These are phyloP conservation scores for Rhodomyrtus tomentosa DNA, from an alignment of 345 rosid species.

Conservation along the genomic window DNA sequence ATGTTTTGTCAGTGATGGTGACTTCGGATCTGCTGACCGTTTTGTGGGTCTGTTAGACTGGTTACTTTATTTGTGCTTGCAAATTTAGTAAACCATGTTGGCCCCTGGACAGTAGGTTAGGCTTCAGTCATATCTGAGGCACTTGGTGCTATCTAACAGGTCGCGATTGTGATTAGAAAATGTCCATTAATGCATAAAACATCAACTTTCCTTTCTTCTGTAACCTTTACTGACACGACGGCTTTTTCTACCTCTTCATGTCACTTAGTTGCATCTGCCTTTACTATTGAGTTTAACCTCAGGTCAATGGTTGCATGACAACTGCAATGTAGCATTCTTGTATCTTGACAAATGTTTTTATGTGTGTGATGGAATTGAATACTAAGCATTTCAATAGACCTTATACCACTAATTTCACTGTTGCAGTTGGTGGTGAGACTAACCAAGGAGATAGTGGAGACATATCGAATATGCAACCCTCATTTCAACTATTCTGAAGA, in stretches of 20 bases:
- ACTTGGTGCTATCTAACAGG: not conserved
- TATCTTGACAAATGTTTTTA: not conserved
- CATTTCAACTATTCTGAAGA: constrained; percentile 86
- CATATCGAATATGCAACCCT: constrained; percentile 82
- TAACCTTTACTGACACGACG: not conserved
- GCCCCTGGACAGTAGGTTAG: not conserved
- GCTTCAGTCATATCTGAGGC: not conserved
- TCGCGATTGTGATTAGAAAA: not conserved
- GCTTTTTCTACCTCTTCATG: not conserved
- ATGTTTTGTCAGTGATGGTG: not conserved
- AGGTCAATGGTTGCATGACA: not conserved
- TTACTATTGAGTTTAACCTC: not conserved
- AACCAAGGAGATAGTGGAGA: constrained; percentile 79
- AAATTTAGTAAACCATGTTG: not conserved
- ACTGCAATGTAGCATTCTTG: not conserved
- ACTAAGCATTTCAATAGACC: not conserved
- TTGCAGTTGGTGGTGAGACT: constrained; percentile 82
- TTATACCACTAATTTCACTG: constrained; percentile 2
- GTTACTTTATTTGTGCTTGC: not conserved
- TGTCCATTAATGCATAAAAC: not conserved
- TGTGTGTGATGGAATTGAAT: not conserved
- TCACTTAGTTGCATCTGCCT: not conserved
- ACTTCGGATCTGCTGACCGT: not conserved
- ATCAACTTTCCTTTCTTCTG: not conserved
- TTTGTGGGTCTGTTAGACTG: not conserved